Evolutionary conservation across 2,329 filamentous ascomycete species (phyloP).

Genomic region (Leptoxyphium fumago): DNA sequence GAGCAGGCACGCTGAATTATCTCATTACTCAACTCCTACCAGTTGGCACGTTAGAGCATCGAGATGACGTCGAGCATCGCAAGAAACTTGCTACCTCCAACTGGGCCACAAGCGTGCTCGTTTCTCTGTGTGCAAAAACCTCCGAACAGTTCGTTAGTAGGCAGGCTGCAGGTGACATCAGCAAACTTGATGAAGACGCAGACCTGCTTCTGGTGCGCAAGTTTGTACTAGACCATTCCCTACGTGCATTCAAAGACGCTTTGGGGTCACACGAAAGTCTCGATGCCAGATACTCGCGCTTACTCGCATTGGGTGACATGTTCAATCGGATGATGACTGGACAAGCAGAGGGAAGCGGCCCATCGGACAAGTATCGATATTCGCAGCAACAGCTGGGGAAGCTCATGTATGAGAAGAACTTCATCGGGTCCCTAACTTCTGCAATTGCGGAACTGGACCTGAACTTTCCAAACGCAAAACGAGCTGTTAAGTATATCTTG

Average conservation of each 20-base stretch:
- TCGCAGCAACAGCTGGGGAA: constrained; percentile 77
- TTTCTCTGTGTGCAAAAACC: constrained; percentile 77
- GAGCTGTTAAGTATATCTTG: constrained; percentile 91
- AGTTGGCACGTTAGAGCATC: constrained; percentile 49
- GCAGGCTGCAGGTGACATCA: constrained; percentile 24
- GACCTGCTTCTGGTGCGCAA: constrained; percentile 85
- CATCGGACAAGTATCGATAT: constrained; percentile 7
- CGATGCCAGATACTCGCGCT: constrained; percentile 72
- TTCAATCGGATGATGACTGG: constrained; percentile 86
- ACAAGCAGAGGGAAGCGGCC: constrained; percentile 47
- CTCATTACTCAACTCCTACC: constrained; percentile 67
- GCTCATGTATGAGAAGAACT: constrained; percentile 98
- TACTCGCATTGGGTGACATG: constrained; percentile 76
- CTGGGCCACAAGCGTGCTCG: constrained; percentile 74
- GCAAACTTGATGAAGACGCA: constrained; percentile 51
- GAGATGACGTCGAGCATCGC: constrained; percentile 62
- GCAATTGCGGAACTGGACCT: constrained; percentile 93
- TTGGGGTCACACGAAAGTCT: constrained; percentile 63
- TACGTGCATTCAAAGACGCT: constrained; percentile 85
- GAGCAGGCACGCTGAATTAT: constrained; percentile 86
- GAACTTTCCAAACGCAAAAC: constrained; percentile 83
- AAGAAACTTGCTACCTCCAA: constrained; percentile 75
- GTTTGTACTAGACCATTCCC: constrained; percentile 84
- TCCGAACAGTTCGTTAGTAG: constrained; percentile 52
- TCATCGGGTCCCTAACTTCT: constrained; percentile 71